phyloP scores from a whole-genome alignment of 306 rosid genomes.

The Fragaria iinumae region DNA sequence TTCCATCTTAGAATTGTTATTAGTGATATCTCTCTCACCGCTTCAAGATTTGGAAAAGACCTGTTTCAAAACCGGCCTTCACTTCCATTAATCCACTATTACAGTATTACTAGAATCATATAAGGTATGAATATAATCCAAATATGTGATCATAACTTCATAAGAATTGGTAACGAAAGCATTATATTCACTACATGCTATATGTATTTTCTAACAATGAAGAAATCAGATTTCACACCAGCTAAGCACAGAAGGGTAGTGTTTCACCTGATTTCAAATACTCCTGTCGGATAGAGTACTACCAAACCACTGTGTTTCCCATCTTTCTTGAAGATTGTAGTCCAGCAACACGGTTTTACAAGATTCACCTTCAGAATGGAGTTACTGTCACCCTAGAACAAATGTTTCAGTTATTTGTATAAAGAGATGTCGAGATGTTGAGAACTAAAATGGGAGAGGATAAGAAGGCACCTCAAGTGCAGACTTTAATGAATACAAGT shows the following conservation, averaged over 20 bases:
- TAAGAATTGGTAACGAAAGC: conserved; percentile 18
- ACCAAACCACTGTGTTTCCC: conserved; percentile 55
- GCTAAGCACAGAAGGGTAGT: conserved; percentile 22
- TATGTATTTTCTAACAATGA: conserved; percentile 11
- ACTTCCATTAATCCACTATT: conserved; percentile 19
- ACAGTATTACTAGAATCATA: neutral
- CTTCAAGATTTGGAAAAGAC: conserved; percentile 74
- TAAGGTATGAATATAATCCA: neutral
- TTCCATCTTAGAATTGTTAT: conserved; percentile 71
- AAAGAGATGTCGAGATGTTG: conserved; percentile 19
- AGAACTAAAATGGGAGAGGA: conserved; percentile 25
- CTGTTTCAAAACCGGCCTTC: conserved; percentile 42
- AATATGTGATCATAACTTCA: neutral
- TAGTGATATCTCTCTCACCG: conserved; percentile 60
- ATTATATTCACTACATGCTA: conserved; percentile 9
- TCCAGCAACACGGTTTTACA: conserved; percentile 70
- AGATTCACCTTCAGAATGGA: conserved; percentile 56
- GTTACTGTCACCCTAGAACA: conserved; percentile 52
- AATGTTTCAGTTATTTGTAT: conserved; percentile 32
- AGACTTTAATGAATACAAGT: conserved; percentile 50
- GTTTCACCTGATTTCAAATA: conserved; percentile 77
- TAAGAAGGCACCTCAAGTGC: conserved; percentile 55
- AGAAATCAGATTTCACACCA: neutral
- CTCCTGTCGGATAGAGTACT: conserved; percentile 70
- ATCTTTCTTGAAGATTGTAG: conserved; percentile 57